phyloP scores from a whole-genome alignment of 1,139 yeast genomes.

The Lodderomyces pseudojiufengensis region DNA sequence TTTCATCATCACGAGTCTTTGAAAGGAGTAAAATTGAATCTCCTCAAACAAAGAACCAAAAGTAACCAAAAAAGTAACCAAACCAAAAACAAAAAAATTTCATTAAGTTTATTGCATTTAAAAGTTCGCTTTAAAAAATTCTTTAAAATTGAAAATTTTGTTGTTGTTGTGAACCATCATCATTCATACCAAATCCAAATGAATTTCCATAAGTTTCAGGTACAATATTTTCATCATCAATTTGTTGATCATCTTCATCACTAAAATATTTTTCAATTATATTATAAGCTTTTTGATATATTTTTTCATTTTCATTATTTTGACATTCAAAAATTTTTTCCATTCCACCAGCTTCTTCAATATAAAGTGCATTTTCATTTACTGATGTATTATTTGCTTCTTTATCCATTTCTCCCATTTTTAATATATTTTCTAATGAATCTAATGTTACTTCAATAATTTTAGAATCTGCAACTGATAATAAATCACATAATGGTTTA shows the following conservation, averaged over 20 bases:
- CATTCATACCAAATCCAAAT: slow-evolving; percentile 77
- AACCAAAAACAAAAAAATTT: not conserved
- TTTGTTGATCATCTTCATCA: slow-evolving; percentile 77
- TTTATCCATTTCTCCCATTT: slow-evolving; percentile 90
- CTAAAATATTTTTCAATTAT: slow-evolving; percentile 90
- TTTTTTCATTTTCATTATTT: slow-evolving; percentile 84
- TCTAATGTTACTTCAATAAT: slow-evolving; percentile 94
- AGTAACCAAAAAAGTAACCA: not conserved
- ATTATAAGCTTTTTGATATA: slow-evolving; percentile 84
- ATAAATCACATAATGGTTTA: slow-evolving; percentile 92
- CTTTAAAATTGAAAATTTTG: slow-evolving; percentile 49
- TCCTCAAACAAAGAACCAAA: too few relatives aligned
- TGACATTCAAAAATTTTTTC: slow-evolving; percentile 95
- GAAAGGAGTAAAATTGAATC: too few relatives aligned
- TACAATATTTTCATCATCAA: slow-evolving; percentile 74
- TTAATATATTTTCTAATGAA: slow-evolving; percentile 88
- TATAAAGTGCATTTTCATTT: slow-evolving; percentile 84
- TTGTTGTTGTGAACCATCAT: slow-evolving; percentile 42
- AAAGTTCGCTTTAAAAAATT: not conserved
- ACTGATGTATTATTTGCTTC: slow-evolving; percentile 65
- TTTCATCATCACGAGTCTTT: too few relatives aligned
- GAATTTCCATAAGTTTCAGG: slow-evolving; percentile 83
- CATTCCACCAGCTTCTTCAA: slow-evolving; percentile 98
- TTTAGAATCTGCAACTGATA: slow-evolving; percentile 83
- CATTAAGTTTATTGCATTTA: not conserved